Base-by-base conservation (phyloP, 1,284 basidiomycete genomes). In the Xerocomus cyaneibrunnescens region DNA sequence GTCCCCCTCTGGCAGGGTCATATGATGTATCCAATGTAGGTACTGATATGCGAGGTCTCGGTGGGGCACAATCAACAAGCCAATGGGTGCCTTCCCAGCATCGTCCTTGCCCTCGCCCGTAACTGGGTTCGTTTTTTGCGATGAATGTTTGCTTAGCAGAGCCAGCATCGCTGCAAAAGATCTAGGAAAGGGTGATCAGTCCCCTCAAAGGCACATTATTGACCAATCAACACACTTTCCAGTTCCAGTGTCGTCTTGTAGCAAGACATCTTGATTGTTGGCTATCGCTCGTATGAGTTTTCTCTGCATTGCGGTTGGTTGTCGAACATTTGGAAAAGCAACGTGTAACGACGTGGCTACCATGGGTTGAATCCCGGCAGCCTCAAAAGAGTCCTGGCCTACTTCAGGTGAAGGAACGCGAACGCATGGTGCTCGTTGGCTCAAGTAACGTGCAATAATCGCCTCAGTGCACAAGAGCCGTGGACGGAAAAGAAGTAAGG, bases 51-150 rank as follows among this genome's bases (percentile, higher is more conserved):
- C 88, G 54, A 91, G 72, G 62, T 89, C 87, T 30, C 81, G 75
- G 63, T 91, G 89, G 6, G 89, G 89, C 5, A 89, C 85, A 38
- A 91, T 72, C 21, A 89, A 69, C 37, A 91, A 72, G 16, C 82
- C 77, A 22, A 75, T 76, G 30, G 78, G 73, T 37, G 61, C 49
- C 22, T 63, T 56, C 55, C 57, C 51, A 50, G 58, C 45, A 51
- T 31, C 16, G 22, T 40, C 45, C 30, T 56, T 39, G 16, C 37
- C 45, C 8, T 43, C 35, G 17, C 16, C 41, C 31, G 19, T 21
- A 9, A 19, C 36, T 19, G 39, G 5, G 30, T 44, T 53, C 31
- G 30, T 14, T 40, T 40, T 52, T 23, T 30, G 50, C 37, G 67
- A 56, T 13, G 76, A 74, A 39, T 75, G 69, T 66, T 83, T 82